Evolutionary conservation across 768 basidiomycete species (phyloP).

Genomic region (Vararia minispora): DNA sequence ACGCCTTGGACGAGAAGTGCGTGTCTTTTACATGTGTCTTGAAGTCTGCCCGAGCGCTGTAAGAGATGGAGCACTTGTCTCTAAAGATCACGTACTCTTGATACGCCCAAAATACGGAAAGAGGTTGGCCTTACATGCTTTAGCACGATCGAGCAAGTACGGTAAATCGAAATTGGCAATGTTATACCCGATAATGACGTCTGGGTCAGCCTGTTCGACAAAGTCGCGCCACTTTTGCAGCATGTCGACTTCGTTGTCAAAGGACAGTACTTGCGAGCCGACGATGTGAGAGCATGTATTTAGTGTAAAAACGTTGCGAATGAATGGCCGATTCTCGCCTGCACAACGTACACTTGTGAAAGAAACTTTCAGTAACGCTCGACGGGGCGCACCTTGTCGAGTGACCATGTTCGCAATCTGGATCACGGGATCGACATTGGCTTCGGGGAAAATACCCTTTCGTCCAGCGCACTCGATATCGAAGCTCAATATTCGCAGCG

Average conservation of each 20-base stretch:
- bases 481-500: constrained; percentile 88
- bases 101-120: constrained; percentile 63
- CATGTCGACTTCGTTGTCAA: constrained; percentile 61
- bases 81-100: constrained; percentile 2
- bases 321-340: constrained; percentile 91
- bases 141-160: constrained; percentile 88
- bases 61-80: not conserved
- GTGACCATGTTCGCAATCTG: constrained; percentile 99
- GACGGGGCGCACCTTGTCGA: constrained; percentile 61
- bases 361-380: not conserved
- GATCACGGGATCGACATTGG: constrained; percentile 85
- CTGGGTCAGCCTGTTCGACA: constrained; percentile 82
- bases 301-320: constrained; percentile 93
- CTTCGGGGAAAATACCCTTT: constrained; percentile 95
- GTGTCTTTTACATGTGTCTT: constrained; percentile 82
- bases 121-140: constrained; percentile 53
- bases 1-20: constrained; percentile 97
- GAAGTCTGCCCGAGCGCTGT: constrained; percentile 34
- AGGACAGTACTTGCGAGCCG: constrained; percentile 91
- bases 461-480: constrained; percentile 99
- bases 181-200: constrained; percentile 96
- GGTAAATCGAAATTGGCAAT: constrained; percentile 92
- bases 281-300: constrained; percentile 93
- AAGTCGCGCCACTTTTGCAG: constrained; percentile 86
- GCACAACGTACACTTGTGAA: constrained; percentile 1